Percentiles rank a stretch among this genome's conserved stretches.
Conservation (phyloP, 805 yeast species). For the Vanderwaltozyma tropicalis region DNA sequence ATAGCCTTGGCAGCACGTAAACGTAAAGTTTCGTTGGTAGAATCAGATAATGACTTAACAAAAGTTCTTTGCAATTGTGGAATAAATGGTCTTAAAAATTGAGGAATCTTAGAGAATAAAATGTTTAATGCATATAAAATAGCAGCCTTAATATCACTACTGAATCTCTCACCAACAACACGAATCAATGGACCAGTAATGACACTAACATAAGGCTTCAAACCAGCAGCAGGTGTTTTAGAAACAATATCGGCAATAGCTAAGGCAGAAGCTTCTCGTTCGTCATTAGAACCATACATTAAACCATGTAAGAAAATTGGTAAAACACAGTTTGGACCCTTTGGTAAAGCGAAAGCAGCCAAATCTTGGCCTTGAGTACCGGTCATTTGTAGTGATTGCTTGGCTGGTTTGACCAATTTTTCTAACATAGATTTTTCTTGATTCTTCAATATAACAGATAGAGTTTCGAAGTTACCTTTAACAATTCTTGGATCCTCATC, state of each 20-base stretch:
- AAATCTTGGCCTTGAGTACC: conserved; percentile 56
- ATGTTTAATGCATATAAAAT: conserved; percentile 75
- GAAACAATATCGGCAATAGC: conserved; percentile 82
- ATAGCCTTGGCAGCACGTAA: conserved; percentile 81
- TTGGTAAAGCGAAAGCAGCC: conserved; percentile 60
- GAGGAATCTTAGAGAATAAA: conserved; percentile 74
- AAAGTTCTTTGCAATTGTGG: conserved; percentile 97
- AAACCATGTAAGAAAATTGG: conserved; percentile 92
- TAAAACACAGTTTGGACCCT: conserved; percentile 77
- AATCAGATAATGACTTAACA: conserved; percentile 80
- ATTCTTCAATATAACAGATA: conserved; percentile 54
- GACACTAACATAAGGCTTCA: conserved; percentile 81
- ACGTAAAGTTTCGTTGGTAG: conserved; percentile 60
- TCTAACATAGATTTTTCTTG: conserved; percentile 73
- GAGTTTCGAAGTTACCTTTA: conserved; percentile 50
- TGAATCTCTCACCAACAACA: conserved; percentile 92
- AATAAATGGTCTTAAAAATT: conserved; percentile 84
- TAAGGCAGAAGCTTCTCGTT: conserved; percentile 75
- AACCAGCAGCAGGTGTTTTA: conserved; percentile 70
- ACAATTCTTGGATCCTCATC: conserved; percentile 57
- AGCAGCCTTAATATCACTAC: conserved; percentile 88
- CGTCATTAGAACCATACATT: conserved; percentile 82
- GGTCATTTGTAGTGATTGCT: conserved; percentile 55
- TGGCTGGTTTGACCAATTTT: conserved; percentile 68
- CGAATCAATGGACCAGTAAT: conserved; percentile 97